These are phyloP conservation scores for Tremella fuciformis DNA, from an alignment of 768 basidiomycete genomes.

Conservation along the genomic window DNA sequence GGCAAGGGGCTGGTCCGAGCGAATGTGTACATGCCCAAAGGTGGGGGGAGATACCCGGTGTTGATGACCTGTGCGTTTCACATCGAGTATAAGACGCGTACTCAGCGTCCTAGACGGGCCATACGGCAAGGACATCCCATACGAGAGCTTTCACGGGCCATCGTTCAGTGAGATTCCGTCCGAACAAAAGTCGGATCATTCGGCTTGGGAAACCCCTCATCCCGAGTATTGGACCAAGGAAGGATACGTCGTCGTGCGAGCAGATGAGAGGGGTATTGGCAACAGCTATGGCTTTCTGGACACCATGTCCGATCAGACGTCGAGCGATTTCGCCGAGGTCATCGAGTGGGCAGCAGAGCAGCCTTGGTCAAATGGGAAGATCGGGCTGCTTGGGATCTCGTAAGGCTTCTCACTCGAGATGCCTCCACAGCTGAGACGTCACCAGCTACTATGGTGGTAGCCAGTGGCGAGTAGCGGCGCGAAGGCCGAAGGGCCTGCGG, in stretches of 20 bases:
- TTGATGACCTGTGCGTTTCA: constrained; percentile 27
- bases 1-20: constrained; percentile 27
- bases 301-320: constrained; percentile 33
- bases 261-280: constrained; percentile 44
- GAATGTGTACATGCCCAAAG: constrained; percentile 37
- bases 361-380: constrained; percentile 35
- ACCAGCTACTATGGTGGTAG: constrained; percentile 4
- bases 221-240: constrained; percentile 38
- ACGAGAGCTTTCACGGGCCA: constrained; percentile 24
- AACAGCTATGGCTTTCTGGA: constrained; percentile 32
- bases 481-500: constrained; percentile 1
- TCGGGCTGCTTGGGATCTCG: constrained; percentile 43
- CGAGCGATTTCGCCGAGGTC: constrained; percentile 38
- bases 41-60: constrained; percentile 16
- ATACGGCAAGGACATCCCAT: constrained; percentile 28
- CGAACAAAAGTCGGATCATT: constrained; percentile 28
- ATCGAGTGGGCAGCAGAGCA: constrained; percentile 46
- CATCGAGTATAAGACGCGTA: background rate
- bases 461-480: constrained; percentile 7
- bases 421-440: background rate
- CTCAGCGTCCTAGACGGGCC: background rate
- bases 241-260: constrained; percentile 40
- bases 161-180: constrained; percentile 28
- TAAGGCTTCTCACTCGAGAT: background rate
- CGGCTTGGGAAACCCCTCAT: constrained; percentile 40